Base-by-base conservation (phyloP, 1,284 basidiomycete genomes). In the Ustanciosporium gigantosporum region DNA sequence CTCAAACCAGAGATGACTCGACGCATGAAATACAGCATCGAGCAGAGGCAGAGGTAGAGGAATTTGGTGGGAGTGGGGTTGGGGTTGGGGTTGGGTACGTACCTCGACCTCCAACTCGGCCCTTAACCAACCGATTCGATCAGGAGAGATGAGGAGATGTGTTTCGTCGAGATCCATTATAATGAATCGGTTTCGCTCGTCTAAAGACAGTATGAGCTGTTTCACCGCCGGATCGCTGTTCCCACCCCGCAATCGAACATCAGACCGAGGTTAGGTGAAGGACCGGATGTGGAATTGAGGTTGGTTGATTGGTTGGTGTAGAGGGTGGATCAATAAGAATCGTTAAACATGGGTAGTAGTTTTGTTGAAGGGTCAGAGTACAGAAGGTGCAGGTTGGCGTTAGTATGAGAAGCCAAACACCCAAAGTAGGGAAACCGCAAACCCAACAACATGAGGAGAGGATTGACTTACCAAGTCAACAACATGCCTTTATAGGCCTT, bases 161-260 rank as follows among this genome's bases (percentile, higher is more conserved):
- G 85, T 84, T 57, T 91, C 89, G 73, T 92, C 90, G 22, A 92
- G 77, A 68, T 93, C 90, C 71, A 91, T 87, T 49, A 91, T 88
- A 66, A 92, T 87, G 79, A 92, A 92, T 17, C 73, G 66, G 21
- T 73, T 68, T 8, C 66, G 51, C 78, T 90, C 88, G 77, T 93
- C 89, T 82, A 92, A 84, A 14, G 85, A 81, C 29, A 91, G 82
- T 22, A 91, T 82, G 46, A 92, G 91, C 76, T 92, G 90, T 79
- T 92, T 92, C 43, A 91, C 90, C 3, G 90, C 90, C 5, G 89
- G 85, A 76, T 92, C 90, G 72, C 90, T 91, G 70, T 0, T 14
- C 3, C 4, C 40, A 2, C 3, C 5, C 13, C 11, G 19, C 17
- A 20, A 22, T 14, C 11, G 14, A 22, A 11, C 32, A n/a, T 15